phyloP scores from a whole-genome alignment of 768 basidiomycete species.

The Leccinum pellstonianum region DNA sequence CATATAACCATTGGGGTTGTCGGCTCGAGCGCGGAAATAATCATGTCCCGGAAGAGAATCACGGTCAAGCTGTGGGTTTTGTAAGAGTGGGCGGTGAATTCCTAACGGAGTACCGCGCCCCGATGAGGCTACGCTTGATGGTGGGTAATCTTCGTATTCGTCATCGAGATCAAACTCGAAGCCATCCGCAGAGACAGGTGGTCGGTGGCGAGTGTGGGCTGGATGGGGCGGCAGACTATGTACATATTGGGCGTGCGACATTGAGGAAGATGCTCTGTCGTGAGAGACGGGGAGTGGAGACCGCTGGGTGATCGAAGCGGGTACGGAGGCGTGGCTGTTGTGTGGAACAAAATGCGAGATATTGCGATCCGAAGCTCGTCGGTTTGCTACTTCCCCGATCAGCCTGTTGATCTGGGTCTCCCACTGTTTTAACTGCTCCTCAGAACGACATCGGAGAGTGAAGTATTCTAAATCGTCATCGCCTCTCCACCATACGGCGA shows the following conservation, averaged over 20 bases:
- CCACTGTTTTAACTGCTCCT: slow-evolving; percentile 94
- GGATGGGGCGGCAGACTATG: slow-evolving; percentile 34
- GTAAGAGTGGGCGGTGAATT: slow-evolving; percentile 54
- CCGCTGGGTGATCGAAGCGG: slow-evolving; percentile 36
- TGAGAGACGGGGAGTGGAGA: slow-evolving; percentile 36
- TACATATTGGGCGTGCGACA: slow-evolving; percentile 32
- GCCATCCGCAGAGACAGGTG: slow-evolving; percentile 60
- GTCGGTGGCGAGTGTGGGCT: slow-evolving; percentile 35
- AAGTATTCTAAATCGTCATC: slow-evolving; percentile 94
- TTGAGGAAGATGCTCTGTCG: slow-evolving; percentile 37
- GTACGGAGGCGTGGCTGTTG: slow-evolving; percentile 41
- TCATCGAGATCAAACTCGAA: slow-evolving; percentile 75
- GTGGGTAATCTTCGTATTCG: slow-evolving; percentile 75
- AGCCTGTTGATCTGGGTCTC: slow-evolving; percentile 85
- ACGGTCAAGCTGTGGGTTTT: slow-evolving; percentile 58
- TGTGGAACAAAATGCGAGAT: slow-evolving; percentile 49
- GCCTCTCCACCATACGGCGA: slow-evolving; percentile 93
- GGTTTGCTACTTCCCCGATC: slow-evolving; percentile 71
- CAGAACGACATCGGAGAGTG: slow-evolving; percentile 87
- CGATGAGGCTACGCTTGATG: slow-evolving; percentile 45
- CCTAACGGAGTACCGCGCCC: slow-evolving; percentile 77
- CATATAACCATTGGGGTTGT: slow-evolving; percentile 60
- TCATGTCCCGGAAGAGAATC: slow-evolving; percentile 47
- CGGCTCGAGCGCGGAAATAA: slow-evolving; percentile 65
- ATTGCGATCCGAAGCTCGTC: slow-evolving; percentile 66